Base-by-base conservation (phyloP, 192 early-diverging fungal genomes). In the Backusella australiensis region DNA sequence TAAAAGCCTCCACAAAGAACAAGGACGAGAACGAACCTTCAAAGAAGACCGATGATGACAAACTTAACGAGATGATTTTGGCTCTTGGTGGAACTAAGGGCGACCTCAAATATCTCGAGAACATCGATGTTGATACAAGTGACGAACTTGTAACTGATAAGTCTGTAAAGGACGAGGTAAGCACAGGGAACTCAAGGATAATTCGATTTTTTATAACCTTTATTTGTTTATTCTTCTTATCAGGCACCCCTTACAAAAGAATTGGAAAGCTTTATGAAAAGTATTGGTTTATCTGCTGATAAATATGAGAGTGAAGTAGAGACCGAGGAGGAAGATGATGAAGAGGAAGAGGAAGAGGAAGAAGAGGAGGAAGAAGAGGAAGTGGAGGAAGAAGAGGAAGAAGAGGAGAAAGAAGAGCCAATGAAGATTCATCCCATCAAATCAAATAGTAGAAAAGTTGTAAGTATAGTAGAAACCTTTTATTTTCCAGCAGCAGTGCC, bases 11-110 rank as follows among this genome's bases (percentile, higher is more conserved):
- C 3, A 9, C 23, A 34, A 68, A 65, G 15, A 7, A 34, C 32
- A 63, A 59, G 38, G 32, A 71, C n/a, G 69, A 76, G 38, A 53
- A 12, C 6, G n/a, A 21, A 7, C 52, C 36, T 41, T 4, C 34
- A 12, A 78, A 42, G 42, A 49, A 34, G 26, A 36, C 26, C 21
- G 65, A 69, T 4, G 67, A 77, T 11, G 70, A 70, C 38, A 44
- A 68, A 17, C 49, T 83, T 26, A 49, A 72, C 11, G 78, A 83
- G 36, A 38, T 66, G 21, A 79, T 83, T 71, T 52, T 83, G 12
- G 35, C 67, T 53, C 65, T 83, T n/a, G 82, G 82, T 35, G 82
- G 82, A 23, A 79, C 82, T 36, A 72, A 77, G 26, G 82, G 78
- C 11, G 82, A 83, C 71, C 23, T 83, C 41, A 75, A 73, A 66